A percentile compares a stretch with the other conserved stretches of the same genome.
phyloP scores from a whole-genome alignment of 306 rosid genomes.

The Trifolium pratense region DNA sequence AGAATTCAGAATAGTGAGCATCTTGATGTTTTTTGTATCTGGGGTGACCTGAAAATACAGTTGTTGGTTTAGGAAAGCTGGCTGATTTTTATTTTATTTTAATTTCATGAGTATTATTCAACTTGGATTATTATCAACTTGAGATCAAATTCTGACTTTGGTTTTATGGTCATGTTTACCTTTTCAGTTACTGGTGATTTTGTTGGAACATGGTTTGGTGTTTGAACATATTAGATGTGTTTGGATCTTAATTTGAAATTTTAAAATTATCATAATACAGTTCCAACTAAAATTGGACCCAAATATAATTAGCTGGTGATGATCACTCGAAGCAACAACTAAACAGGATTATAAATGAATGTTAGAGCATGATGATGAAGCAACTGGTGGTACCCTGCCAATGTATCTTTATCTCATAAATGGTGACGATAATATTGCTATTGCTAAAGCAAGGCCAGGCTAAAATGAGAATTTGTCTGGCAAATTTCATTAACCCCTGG shows the following conservation, averaged over 20 bases:
- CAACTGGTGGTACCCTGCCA: too few species aligned
- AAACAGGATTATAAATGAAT: background rate
- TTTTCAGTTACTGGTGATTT: background rate
- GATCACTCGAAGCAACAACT: too few species aligned
- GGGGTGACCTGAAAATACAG: conserved; percentile 5
- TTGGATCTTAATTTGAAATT: background rate
- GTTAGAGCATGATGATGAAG: background rate
- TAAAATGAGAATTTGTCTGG: too few species aligned
- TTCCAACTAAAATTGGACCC: background rate
- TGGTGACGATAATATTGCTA: too few species aligned
- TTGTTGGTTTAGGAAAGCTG: conserved; percentile 5
- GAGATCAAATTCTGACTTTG: background rate
- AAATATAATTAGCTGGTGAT: background rate
- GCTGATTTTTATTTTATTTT: background rate
- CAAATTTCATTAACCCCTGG: background rate
- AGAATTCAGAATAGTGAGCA: conserved; percentile 14
- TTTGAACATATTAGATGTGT: background rate
- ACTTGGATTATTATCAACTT: conserved; percentile 16
- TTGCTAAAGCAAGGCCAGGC: background rate
- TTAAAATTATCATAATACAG: background rate
- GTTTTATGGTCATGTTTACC: background rate
- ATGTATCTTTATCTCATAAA: too few species aligned
- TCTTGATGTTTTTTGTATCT: conserved; percentile 10
- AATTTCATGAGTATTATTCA: background rate
- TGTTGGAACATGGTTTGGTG: background rate